phyloP scores from a whole-genome alignment of 805 yeast species.

The Cyberlindnera petersonii region DNA sequence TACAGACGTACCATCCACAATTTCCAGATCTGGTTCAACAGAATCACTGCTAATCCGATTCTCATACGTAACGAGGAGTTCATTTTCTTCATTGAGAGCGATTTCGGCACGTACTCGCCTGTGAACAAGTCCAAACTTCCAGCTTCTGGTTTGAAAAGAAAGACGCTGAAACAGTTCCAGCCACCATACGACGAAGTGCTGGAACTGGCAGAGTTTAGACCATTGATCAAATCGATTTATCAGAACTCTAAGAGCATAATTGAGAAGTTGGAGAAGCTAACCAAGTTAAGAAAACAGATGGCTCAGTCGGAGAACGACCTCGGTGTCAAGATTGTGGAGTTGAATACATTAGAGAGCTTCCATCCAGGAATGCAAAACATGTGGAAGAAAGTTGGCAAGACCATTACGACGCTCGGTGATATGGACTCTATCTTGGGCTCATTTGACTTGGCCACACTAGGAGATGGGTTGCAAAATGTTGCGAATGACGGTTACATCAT shows the following conservation, averaged over 20 bases:
- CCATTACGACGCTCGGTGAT: conserved; percentile 70
- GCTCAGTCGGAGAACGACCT: conserved; percentile 56
- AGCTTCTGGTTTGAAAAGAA: conserved; percentile 84
- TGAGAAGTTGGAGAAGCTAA: conserved; percentile 53
- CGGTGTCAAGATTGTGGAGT: conserved; percentile 40
- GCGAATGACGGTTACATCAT: conserved; percentile 77
- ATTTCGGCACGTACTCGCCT: conserved; percentile 49
- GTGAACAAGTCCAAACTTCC: conserved; percentile 54
- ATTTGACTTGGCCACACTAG: conserved; percentile 67
- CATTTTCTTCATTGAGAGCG: conserved; percentile 76
- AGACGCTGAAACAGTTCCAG: conserved; percentile 85
- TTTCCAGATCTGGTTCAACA: conserved; percentile 83
- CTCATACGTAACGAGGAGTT: conserved; percentile 84
- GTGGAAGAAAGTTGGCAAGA: conserved; percentile 76
- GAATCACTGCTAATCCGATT: conserved; percentile 72
- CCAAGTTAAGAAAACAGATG: conserved; percentile 41
- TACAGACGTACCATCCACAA: conserved; percentile 47
- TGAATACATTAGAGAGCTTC: conserved; percentile 42
- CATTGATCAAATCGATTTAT: conserved; percentile 75
- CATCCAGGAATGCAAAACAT: conserved; percentile 68
- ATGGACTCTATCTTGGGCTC: conserved; percentile 67
- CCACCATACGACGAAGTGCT: conserved; percentile 87
- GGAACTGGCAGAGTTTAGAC: conserved; percentile 82
- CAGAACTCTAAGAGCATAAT: conserved; percentile 47
- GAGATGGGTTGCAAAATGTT: conserved; percentile 66